Percentiles rank a stretch among this genome's conserved stretches.
phyloP scores from a whole-genome alignment of 1,284 basidiomycete species.

The Moesziomyces parantarcticus region DNA sequence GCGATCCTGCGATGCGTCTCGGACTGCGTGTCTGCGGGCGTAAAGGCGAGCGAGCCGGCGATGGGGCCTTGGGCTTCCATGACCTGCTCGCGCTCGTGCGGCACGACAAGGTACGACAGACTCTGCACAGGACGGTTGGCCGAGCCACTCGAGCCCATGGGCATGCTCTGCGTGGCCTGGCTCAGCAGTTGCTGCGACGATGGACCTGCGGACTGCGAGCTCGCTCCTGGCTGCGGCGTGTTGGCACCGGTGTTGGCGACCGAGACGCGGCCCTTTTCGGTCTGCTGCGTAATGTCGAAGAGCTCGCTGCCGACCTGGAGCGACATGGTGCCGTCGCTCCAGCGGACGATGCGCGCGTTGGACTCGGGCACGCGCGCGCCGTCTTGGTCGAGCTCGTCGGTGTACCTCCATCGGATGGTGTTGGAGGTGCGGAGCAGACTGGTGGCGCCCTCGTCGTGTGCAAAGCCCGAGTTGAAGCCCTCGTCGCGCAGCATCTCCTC shows the following conservation, averaged over 20 bases:
- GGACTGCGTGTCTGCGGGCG: slow-evolving; percentile 87
- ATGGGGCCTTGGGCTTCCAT: slow-evolving; percentile 85
- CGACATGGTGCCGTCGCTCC: slow-evolving; percentile 89
- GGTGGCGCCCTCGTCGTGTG: slow-evolving; percentile 66
- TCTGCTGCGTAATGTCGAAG: slow-evolving; percentile 76
- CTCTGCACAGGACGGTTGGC: slow-evolving; percentile 40
- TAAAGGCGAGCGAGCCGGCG: slow-evolving; percentile 83
- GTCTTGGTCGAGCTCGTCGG: slow-evolving; percentile 73
- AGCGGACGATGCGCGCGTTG: slow-evolving; percentile 85
- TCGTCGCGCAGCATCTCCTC: slow-evolving; percentile 48
- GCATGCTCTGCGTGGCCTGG: slow-evolving; percentile 46
- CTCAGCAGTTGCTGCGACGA: slow-evolving; percentile 34
- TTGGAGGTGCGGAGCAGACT: slow-evolving; percentile 80
- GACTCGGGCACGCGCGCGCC: slow-evolving; percentile 81
- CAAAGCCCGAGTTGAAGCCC: slow-evolving; percentile 72
- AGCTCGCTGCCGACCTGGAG: slow-evolving; percentile 86
- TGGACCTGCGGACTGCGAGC: slow-evolving; percentile 31
- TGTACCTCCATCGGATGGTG: slow-evolving; percentile 89
- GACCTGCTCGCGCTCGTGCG: slow-evolving; percentile 85
- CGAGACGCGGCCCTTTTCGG: slow-evolving; percentile 47
- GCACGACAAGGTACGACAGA: slow-evolving; percentile 83
- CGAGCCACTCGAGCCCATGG: slow-evolving; percentile 47
- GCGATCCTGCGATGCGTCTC: slow-evolving; percentile 89
- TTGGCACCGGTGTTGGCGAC: slow-evolving; percentile 44
- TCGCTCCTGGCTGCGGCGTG: slow-evolving; percentile 31